These are phyloP conservation scores for Brettanomyces bruxellensis DNA, from an alignment of 805 yeast species.

Conservation along the genomic window DNA sequence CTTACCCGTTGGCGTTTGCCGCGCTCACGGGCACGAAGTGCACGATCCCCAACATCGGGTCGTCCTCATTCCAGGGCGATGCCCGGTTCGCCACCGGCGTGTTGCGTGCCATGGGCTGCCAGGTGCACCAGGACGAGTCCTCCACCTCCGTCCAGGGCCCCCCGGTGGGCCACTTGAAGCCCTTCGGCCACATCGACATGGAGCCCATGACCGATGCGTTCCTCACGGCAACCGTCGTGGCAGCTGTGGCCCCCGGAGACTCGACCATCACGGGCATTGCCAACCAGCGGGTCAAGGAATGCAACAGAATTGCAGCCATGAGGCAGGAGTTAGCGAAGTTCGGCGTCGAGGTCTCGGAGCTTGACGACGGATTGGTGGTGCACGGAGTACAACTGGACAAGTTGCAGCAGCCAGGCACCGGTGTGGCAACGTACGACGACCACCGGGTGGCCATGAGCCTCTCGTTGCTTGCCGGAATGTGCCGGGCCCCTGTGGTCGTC, in stretches of 20 bases:
- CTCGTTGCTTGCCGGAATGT: conserved; percentile 73
- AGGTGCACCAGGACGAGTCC: conserved; percentile 69
- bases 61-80: conserved; percentile 89
- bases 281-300: conserved; percentile 95
- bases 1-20: conserved; percentile 95
- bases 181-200: conserved; percentile 81
- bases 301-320: conserved; percentile 96
- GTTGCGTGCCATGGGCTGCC: conserved; percentile 90
- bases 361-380: conserved; percentile 87
- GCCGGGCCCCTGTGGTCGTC: conserved; percentile 47
- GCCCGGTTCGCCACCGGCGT: conserved; percentile 95
- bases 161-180: conserved; percentile 53
- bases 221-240: conserved; percentile 92
- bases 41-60: conserved; percentile 91
- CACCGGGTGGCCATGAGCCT: conserved; percentile 98
- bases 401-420: conserved; percentile 52
- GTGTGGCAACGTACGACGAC: conserved; percentile 80
- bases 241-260: conserved; percentile 66
- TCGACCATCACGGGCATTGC: conserved; percentile 88
- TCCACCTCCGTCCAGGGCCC: conserved; percentile 94
- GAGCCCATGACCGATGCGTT: conserved; percentile 99
- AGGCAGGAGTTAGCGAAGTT: conserved; percentile 78
- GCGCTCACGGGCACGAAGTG: conserved; percentile 92
- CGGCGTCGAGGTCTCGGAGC: conserved; percentile 78
- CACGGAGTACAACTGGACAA: conserved; percentile 51